phyloP scores from a whole-genome alignment of 1,284 basidiomycete genomes.

The Ustilago esculenta region DNA sequence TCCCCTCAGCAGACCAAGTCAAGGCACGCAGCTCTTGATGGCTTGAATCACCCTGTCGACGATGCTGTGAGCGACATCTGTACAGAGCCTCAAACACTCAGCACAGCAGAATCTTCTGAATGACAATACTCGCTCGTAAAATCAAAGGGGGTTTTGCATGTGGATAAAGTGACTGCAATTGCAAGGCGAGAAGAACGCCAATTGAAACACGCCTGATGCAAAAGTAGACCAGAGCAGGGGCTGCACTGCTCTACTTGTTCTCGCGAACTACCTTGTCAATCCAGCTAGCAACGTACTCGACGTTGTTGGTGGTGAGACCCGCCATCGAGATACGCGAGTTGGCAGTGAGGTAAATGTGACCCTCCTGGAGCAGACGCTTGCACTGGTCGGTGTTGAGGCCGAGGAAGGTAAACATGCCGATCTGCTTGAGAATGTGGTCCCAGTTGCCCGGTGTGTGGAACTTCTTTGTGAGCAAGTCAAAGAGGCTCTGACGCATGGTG shows the following conservation, averaged over 20 bases:
- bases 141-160: too few species aligned
- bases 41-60: too few species aligned
- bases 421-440: constrained; percentile 74
- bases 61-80: too few species aligned
- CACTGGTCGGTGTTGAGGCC: constrained; percentile 71
- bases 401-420: constrained; percentile 66
- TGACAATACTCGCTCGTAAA: too few species aligned
- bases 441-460: constrained; percentile 84
- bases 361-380: constrained; percentile 77
- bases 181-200: neutral
- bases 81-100: too few species aligned
- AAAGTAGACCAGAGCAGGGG: too few species aligned
- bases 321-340: constrained; percentile 91
- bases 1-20: constrained; percentile 53
- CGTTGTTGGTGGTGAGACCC: constrained; percentile 83
- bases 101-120: too few species aligned
- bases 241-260: constrained; percentile 39
- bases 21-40: constrained; percentile 16
- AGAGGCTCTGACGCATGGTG: constrained; percentile 84
- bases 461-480: constrained; percentile 80
- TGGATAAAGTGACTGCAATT: constrained; percentile 19
- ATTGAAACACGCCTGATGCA: too few species aligned
- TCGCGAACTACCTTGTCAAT: constrained; percentile 64
- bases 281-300: constrained; percentile 63
- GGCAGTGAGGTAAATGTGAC: constrained; percentile 85